Evolutionary conservation across 176 grass and related monocot genomes (phyloP).

Genomic region (Bolboschoenus planiculmis): DNA sequence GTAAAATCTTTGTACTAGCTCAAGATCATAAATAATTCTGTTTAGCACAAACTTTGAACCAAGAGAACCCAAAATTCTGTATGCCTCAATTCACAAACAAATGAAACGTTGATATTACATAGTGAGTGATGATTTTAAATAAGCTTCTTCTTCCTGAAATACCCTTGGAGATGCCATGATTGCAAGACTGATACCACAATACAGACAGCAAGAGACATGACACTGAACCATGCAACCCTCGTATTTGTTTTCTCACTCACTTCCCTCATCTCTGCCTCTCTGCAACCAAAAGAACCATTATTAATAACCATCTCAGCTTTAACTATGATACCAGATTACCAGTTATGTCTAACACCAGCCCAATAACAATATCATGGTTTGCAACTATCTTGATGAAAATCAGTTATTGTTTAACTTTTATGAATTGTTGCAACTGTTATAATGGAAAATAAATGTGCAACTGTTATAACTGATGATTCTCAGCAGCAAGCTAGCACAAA

Average conservation of each 20-base stretch:
- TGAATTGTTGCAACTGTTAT: neutral
- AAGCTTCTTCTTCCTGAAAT: slow-evolving; percentile 88
- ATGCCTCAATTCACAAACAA: slow-evolving; percentile 23
- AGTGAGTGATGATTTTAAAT: slow-evolving; percentile 34
- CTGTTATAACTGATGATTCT: neutral
- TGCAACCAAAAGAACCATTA: slow-evolving; percentile 36
- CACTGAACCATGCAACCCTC: slow-evolving; percentile 78
- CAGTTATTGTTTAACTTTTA: neutral
- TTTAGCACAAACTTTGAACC: slow-evolving; percentile 11
- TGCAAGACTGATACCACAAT: slow-evolving; percentile 61
- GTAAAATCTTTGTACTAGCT: neutral
- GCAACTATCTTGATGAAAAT: neutral
- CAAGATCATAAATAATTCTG: slow-evolving; percentile 15
- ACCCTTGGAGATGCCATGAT: slow-evolving; percentile 71
- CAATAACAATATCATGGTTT: neutral
- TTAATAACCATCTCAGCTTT: neutral
- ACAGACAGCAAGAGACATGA: slow-evolving; percentile 69
- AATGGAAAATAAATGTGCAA: neutral
- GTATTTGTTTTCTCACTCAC: slow-evolving; percentile 77
- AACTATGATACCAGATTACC: neutral
- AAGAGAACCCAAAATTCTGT: slow-evolving; percentile 25
- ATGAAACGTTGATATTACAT: slow-evolving; percentile 16
- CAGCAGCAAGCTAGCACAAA: neutral
- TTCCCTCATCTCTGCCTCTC: slow-evolving; percentile 73
- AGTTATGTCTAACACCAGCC: neutral